Evolutionary conservation across 2,329 filamentous ascomycete species (phyloP).

Genomic region (Sporothrix inflata): DNA sequence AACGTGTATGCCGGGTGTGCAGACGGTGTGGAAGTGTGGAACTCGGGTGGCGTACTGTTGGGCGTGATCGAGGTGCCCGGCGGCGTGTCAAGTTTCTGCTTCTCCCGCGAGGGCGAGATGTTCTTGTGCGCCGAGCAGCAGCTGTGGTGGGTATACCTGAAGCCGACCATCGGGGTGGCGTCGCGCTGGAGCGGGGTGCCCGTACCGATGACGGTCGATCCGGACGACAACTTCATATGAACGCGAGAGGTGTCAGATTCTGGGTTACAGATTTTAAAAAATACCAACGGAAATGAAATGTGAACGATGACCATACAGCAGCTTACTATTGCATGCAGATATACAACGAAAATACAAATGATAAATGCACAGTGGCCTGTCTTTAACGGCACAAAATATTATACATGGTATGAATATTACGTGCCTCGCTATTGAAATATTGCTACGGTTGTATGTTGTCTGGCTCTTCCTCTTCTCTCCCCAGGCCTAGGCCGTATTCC

Average conservation of each 20-base stretch:
- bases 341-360: neutral
- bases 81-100: conserved; percentile 51
- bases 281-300: neutral
- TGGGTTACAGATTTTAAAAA: neutral
- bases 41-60: conserved; percentile 47
- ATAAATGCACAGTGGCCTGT: neutral
- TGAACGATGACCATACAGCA: neutral
- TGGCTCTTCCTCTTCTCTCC: too few relatives aligned
- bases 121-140: conserved; percentile 53
- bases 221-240: conserved; percentile 28
- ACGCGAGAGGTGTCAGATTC: neutral
- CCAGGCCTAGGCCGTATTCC: too few relatives aligned
- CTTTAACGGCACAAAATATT: too few relatives aligned
- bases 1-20: conserved; percentile 54
- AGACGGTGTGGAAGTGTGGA: conserved; percentile 57
- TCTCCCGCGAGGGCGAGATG: conserved; percentile 47
- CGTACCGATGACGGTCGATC: conserved; percentile 18
- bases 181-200: neutral
- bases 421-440: too few relatives aligned
- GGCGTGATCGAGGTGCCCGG: conserved; percentile 47
- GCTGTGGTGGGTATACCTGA: conserved; percentile 49
- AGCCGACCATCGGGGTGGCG: neutral
- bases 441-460: too few relatives aligned
- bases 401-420: too few relatives aligned
- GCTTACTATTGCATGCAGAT: neutral